phyloP scores from a whole-genome alignment of 495 filamentous ascomycete genomes.

The Tuber magnatum region DNA sequence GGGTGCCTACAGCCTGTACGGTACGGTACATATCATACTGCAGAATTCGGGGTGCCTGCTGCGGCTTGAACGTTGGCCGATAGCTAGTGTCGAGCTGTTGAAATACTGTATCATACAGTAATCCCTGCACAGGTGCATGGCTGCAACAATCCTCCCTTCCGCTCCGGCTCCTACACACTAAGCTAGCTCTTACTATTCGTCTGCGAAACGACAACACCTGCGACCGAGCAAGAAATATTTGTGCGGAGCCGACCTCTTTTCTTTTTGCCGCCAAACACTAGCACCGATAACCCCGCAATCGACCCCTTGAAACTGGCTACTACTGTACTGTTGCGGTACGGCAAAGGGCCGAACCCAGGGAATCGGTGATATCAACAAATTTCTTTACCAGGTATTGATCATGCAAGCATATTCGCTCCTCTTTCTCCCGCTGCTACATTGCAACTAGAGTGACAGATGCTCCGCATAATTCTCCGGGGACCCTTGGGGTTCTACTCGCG shows the following conservation, averaged over 20 bases:
- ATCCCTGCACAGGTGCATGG: neutral
- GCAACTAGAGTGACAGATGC: neutral
- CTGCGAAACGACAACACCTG: neutral
- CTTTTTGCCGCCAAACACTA: neutral
- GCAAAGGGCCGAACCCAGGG: conserved; percentile 27
- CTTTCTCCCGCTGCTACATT: conserved; percentile 13
- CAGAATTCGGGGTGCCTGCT: neutral
- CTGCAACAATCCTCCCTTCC: neutral
- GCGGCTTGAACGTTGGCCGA: neutral
- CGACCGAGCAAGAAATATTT: neutral
- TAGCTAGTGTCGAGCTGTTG: neutral
- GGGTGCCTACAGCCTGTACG: neutral
- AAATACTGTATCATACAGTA: neutral
- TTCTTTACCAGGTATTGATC: conserved; percentile 23
- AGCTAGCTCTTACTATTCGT: neutral
- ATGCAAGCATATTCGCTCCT: conserved; percentile 25
- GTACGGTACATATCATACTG: neutral
- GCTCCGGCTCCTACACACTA: neutral
- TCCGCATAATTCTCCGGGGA: neutral
- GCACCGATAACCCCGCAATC: neutral
- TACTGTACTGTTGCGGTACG: conserved; percentile 30
- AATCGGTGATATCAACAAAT: conserved; percentile 28
- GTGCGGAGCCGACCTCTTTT: neutral
- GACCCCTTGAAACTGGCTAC: conserved; percentile 15
- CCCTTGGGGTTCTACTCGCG: neutral